Base-by-base conservation (phyloP, 2,329 filamentous ascomycete genomes). In the Lecanosticta acicola region DNA sequence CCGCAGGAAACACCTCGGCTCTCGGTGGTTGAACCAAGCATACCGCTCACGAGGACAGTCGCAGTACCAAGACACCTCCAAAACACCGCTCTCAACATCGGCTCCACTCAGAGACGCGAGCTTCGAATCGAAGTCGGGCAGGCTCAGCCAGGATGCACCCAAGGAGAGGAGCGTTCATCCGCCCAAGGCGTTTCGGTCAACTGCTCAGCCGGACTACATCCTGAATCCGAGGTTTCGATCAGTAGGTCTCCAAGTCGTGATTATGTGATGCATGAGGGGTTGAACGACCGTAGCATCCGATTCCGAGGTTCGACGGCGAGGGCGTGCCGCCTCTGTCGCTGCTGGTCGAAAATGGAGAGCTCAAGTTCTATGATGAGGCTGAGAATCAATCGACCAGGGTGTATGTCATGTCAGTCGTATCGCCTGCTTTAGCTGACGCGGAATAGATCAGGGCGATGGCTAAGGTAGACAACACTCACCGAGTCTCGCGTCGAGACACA, bases 391-490 rank as follows among this genome's bases (percentile, higher is more conserved):
- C 47, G 32, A 54, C 45, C 10, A 45, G 20, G 10, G 39, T 56
- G 49, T 55, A 41, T 35, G 52, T 48, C n/a, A n/a, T n/a, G n/a
- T 32, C 14, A 20, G 21, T 43, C 19, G 39, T 18, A 34, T 9
- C 20, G 19, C 41, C 11, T 14, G 8, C 26, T 18, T 10, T 16
- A 9, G 14, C 2, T 11, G 11, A 5, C 11, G 11, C 24, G 5
- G 24, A 29, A 13, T 39, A 57, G 55, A 24, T 47, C 54, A 24
- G 48, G 49, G 8, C 48, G 47, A 34, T 58, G 55, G 55, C 39
- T 54, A 32, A 54, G 51, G 50, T 53, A 49, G 36, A 38, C 11
- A 13, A 24, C 10, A 26, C 18, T 14, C n/a, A 37, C 24, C 24
- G 7, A 29, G 11, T 11, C 7, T 29, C 24, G 24, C n/a, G n/a